Base-by-base conservation (phyloP, 2,329 filamentous ascomycete species). In the Escovopsis sp. region DNA sequence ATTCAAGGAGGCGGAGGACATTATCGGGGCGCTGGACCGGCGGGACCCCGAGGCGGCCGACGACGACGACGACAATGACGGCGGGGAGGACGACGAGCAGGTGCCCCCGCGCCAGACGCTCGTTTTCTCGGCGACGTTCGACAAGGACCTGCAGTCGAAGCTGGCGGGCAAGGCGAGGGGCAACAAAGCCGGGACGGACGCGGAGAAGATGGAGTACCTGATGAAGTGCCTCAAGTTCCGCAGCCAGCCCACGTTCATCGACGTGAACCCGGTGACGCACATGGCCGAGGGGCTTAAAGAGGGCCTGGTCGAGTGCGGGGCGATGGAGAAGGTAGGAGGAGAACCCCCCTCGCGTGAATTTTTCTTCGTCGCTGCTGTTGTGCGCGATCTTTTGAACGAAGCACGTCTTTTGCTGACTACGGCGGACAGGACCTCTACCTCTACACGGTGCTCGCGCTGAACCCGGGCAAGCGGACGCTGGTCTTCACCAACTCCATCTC, bases 401-500 rank as follows among this genome's bases (percentile, higher is more conserved):
- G 36, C 35, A 4, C 2, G 12, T 2, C 9, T 6, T 39, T 39
- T 37, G 15, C 47, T 36, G 36, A 38, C 54, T 60, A 54, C 26
- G 23, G 6, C 19, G 15, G 12, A 26, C 46, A 84, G 75, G 91
- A 98, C 60, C 76, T 98, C 9, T 96, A 89, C 51, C 79, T 96
- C 35, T 98, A 98, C 62, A 75, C 87, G 0, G 69, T 94, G 8
- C 71, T 96, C 0, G 72, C 95, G 3, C 77, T 94, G 44, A 83
- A 94, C 56, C 80, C 85, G 2, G 80, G 80, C 39, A 75, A 80
- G 33, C 82, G 88, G 30, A 87, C 85, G 0, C 70, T 98, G 3
- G 78, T 98, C 39, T 98, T 98, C 60, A 87, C 88, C 26, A 98
- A 98, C 65, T 94, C 88, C 37, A 95, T 98, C 59, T 85, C 84